Percentiles rank a stretch among this genome's conserved stretches.
Conservation (phyloP, 768 basidiomycete genomes). For the Podaxis pistillaris region DNA sequence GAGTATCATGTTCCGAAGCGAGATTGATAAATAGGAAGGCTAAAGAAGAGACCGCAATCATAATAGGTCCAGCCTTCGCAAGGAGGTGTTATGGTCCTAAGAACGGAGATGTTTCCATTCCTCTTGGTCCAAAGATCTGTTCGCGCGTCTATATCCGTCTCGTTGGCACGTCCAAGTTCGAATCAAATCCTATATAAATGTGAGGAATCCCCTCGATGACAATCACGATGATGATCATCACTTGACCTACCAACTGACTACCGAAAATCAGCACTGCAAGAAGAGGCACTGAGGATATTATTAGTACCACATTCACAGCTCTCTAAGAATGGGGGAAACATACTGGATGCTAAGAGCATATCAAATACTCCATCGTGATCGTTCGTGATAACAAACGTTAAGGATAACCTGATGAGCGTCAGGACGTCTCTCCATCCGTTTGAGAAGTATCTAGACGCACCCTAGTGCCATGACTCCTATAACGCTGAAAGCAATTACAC, state of each 20-base stretch:
- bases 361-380: conserved; percentile 24
- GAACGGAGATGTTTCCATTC: not conserved
- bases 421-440: not conserved
- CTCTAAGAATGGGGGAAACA: not conserved
- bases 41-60: not conserved
- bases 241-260: conserved; percentile 21
- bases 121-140: not conserved
- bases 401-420: conserved; percentile 17
- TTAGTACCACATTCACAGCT: not conserved
- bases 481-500: conserved; percentile 29
- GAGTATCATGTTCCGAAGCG: not conserved
- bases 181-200: conserved; percentile 2
- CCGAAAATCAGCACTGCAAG: conserved; percentile 24
- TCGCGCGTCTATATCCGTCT: not conserved
- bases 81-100: not conserved
- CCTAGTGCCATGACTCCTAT: conserved; percentile 25
- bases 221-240: not conserved
- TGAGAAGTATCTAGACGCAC: conserved; percentile 16
- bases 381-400: conserved; percentile 22
- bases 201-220: not conserved
- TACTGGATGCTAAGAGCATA: conserved; percentile 24
- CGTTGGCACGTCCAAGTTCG: not conserved
- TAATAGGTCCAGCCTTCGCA: not conserved
- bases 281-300: conserved; percentile 22
- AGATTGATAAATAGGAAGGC: not conserved